Evolutionary conservation across 108 stramenopile genomes (phyloP), one percentile per base, ranked within the genome.

Genomic region (Nitzschia palea): DNA sequence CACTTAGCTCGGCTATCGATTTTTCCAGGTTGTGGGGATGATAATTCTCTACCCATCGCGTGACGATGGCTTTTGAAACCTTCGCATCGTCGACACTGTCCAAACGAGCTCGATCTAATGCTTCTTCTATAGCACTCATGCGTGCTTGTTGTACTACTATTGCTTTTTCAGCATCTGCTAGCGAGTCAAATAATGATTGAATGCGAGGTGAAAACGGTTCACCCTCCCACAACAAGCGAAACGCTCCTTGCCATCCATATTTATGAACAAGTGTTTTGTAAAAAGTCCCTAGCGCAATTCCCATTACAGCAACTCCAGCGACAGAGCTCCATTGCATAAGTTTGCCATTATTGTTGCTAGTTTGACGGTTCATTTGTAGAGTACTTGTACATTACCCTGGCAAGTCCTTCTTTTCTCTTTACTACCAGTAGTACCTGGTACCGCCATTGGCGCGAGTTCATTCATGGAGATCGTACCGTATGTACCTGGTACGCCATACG

Each of bases 191-290:
- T 4, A 60, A 55, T 27, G 62, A 56, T 30, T 77, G 80, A 23
- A 88, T 57, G 3, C 71, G 29, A 2, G 75, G 73, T 36, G 83
- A 71, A 22, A 50, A 70, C 6, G 57, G 50, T 22, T 78, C 67
- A 2, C 77, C 77, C 40, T 78, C 77, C 77, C 77, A 78, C 17
- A 78, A 31, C 5, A 47, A 68, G 1, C 77, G 71, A 25, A 78
- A 29, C 3, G 77, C 73, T 45, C 77, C 70, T 54, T 71, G 52
- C 65, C 69, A 67, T 4, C 77, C 77, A 33, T 78, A 67, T 12
- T 71, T 40, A 20, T 34, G 17, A 10, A 70, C 44, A 12, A 29
- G 47, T 10, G 50, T 50, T 20, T 35, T 25, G 31, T 71, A 26
- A 15, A 71, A 14, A 23, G 44, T 44, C 8, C 59, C 69, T 2